Percentiles rank a stretch among this genome's conserved stretches.
These are phyloP conservation scores for Jatropha podagrica DNA, from an alignment of 441 rosid genomes.

Conservation along the genomic window DNA sequence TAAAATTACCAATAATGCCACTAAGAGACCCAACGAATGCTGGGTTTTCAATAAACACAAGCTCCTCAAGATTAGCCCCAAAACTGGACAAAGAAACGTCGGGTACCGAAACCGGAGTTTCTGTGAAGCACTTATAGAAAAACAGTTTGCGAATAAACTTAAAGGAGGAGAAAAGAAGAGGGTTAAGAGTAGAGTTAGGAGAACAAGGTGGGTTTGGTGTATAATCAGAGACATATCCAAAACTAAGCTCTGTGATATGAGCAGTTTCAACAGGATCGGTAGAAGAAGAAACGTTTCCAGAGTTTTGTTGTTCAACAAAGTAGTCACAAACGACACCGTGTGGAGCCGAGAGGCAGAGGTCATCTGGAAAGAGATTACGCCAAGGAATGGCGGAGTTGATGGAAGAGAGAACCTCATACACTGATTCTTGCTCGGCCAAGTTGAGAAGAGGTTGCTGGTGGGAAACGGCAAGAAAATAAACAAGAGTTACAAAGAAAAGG, in stretches of 20 bases:
- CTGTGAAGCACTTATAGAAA: slow-evolving; percentile 64
- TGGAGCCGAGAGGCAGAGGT: slow-evolving; percentile 62
- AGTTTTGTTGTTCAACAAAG: slow-evolving; percentile 21
- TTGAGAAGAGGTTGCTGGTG: slow-evolving; percentile 37
- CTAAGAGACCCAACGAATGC: slow-evolving; percentile 43
- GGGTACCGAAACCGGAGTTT: slow-evolving; percentile 31
- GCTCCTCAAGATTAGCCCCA: slow-evolving; percentile 49
- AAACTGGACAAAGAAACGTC: slow-evolving; percentile 30
- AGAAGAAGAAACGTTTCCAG: slow-evolving; percentile 15
- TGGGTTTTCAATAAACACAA: slow-evolving; percentile 59
- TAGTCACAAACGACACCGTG: slow-evolving; percentile 63
- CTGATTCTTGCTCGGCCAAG: slow-evolving; percentile 52
- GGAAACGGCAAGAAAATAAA: slow-evolving; percentile 1
- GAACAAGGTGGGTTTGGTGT: slow-evolving; percentile 64
- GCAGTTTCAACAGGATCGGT: slow-evolving; percentile 23
- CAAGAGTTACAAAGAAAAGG: slow-evolving; percentile 21
- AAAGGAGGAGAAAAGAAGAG: slow-evolving; percentile 53
- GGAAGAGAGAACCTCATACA: slow-evolving; percentile 48
- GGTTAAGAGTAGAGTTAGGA: slow-evolving; percentile 46
- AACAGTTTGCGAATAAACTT: slow-evolving; percentile 58
- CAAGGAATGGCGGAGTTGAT: slow-evolving; percentile 54
- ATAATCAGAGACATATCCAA: slow-evolving; percentile 63
- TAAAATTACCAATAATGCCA: slow-evolving; percentile 41
- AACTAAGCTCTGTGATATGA: slow-evolving; percentile 56
- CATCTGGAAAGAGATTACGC: slow-evolving; percentile 58